Evolutionary conservation across 768 basidiomycete genomes (phyloP).

Genomic region (Trichaptum fuscoviolaceum): DNA sequence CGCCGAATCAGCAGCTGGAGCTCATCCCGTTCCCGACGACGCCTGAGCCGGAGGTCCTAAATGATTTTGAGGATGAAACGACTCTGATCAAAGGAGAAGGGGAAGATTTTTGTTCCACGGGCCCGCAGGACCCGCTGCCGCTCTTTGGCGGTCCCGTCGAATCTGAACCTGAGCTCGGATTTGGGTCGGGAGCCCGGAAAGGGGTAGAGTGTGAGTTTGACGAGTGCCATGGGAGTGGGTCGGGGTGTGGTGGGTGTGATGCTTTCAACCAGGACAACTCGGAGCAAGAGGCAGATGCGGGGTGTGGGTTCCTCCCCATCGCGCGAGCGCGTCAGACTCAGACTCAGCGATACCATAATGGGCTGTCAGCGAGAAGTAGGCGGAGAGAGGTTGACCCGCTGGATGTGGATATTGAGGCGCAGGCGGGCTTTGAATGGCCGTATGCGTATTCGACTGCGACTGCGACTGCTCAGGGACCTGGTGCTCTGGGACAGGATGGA

Average conservation of each 20-base stretch:
- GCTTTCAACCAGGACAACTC: not conserved
- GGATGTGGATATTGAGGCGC: not conserved
- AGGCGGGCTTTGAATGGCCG: not conserved
- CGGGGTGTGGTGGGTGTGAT: not conserved
- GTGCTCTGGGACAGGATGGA: not conserved
- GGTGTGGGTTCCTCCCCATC: not conserved
- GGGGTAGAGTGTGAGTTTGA: not conserved
- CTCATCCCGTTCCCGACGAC: not conserved
- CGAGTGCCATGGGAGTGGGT: not conserved
- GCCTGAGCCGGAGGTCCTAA: not conserved
- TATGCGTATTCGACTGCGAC: not conserved
- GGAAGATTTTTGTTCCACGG: not conserved
- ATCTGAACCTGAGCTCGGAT: not conserved
- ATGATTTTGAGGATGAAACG: not conserved
- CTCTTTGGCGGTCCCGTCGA: not conserved
- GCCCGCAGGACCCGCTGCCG: not conserved
- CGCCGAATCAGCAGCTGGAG: not conserved
- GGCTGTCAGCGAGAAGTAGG: not conserved
- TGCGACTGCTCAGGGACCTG: no score
- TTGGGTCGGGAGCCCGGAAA: not conserved
- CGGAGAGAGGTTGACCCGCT: not conserved
- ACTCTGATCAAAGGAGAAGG: not conserved
- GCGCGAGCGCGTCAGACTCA: not conserved
- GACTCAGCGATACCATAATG: not conserved
- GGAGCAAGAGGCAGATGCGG: not conserved